Evolutionary conservation across 2,329 filamentous ascomycete species (phyloP), one percentile per base, ranked within the genome.

Genomic region (Nothomitra cinnamomea): DNA sequence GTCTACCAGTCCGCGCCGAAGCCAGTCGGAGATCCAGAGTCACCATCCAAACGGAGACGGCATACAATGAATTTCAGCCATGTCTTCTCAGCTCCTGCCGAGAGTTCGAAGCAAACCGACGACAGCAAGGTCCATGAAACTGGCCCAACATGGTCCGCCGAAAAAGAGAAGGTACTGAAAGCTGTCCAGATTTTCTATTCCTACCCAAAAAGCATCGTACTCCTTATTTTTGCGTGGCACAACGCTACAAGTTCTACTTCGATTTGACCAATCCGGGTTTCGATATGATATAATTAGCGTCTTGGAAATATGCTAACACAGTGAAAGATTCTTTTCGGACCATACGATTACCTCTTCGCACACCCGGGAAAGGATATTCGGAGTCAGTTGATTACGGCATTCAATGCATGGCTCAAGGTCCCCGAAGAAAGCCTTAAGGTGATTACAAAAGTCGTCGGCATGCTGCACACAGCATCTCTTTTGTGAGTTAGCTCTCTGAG

Each of bases 291-390:
- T n/a, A n/a, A n/a, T n/a, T n/a, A n/a, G n/a, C n/a, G n/a, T n/a
- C n/a, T n/a, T n/a, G n/a, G n/a, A n/a, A n/a, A n/a, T n/a, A n/a
- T 5, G 67, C 72, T 1, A 77, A 84, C 61, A 90, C 92, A 70
- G n/a, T 85, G 92, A 65, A 79, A 78, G 65, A 81, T 90, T 56
- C 71, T 94, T 53, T 72, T 82, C 49, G 87, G 82, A 0, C 87
- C 87, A 1, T 94, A 80, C 61, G 82, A 90, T 63, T 94, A 94
- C 66, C 75, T 92, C 57, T 77, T 81, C 61, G 77, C 78, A 45
- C 82, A 88, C 58, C 85, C 86, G 0, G 87, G 87, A 58, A 92
- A 94, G 68, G 85, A 92, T 66, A 85, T 94, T 63, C 80, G 88
- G 59, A 77, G 82, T 47, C 82, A 86, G 68, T 74, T 90, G 61